phyloP scores from a whole-genome alignment of 176 grass and related monocot species.

The Ananas comosus region DNA sequence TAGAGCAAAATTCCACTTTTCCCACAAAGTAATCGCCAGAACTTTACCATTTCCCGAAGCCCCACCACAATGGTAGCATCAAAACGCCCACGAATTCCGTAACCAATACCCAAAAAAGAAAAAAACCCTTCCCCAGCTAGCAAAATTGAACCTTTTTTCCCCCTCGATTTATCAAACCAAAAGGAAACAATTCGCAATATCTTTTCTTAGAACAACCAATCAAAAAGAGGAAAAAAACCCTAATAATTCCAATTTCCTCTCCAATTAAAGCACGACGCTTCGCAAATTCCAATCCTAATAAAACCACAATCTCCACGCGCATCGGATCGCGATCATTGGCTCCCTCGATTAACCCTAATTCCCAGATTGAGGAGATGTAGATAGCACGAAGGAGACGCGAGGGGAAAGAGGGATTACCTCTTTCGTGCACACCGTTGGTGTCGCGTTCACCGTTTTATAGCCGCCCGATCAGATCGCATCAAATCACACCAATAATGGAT shows the following conservation, averaged over 20 bases:
- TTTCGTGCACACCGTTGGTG: background rate
- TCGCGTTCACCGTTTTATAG: background rate
- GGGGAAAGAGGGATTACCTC: background rate
- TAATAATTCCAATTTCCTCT: too few species aligned
- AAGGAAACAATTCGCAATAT: too few species aligned
- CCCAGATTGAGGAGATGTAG: too few species aligned
- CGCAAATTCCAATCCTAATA: background rate
- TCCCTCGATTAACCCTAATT: background rate
- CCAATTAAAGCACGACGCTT: background rate
- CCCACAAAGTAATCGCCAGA: conserved; percentile 14
- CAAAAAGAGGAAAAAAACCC: too few species aligned
- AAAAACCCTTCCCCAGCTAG: background rate
- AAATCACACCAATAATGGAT: background rate
- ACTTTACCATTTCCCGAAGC: background rate
- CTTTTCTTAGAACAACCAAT: too few species aligned
- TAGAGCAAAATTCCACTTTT: conserved; percentile 18
- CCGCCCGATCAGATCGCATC: background rate
- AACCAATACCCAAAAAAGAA: background rate
- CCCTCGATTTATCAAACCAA: too few species aligned
- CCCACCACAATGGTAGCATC: background rate
- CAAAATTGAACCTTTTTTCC: background rate
- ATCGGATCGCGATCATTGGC: background rate
- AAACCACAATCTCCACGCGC: background rate
- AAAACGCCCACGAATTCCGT: background rate
- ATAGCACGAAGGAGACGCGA: background rate